A percentile compares a stretch with the other conserved stretches of the same genome.
Evolutionary conservation across 306 rosid genomes (phyloP).

Genomic region (Calophaca sinica): DNA sequence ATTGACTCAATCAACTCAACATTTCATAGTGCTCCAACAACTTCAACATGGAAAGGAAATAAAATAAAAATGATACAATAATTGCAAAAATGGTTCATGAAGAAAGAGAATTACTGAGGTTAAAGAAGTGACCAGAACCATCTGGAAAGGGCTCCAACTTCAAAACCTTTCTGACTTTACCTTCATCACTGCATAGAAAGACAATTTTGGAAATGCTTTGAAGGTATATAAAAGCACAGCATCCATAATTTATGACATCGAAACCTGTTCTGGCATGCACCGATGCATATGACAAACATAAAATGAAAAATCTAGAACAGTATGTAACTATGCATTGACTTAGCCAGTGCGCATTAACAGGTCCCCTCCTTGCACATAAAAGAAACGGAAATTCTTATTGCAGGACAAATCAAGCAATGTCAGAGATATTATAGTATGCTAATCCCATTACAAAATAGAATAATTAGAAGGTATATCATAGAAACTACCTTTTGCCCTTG

Average conservation of each 20-base stretch:
- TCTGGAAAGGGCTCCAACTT: constrained; percentile 95
- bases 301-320: constrained; percentile 6
- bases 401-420: constrained; percentile 33
- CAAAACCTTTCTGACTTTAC: constrained; percentile 84
- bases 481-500: constrained; percentile 74
- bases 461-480: constrained; percentile 13
- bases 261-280: background rate
- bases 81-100: constrained; percentile 42
- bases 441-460: background rate
- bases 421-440: background rate
- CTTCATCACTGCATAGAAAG: constrained; percentile 83
- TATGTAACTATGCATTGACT: background rate
- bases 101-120: constrained; percentile 74
- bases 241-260: constrained; percentile 1
- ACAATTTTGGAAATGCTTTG: constrained; percentile 26
- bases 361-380: background rate
- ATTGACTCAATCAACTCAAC: background rate
- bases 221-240: background rate
- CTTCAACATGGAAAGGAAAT: constrained; percentile 30
- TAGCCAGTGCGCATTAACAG: background rate
- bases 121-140: constrained; percentile 91
- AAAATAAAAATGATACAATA: background rate
- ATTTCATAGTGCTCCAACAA: constrained; percentile 1
- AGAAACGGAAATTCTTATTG: background rate
- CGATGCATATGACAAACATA: background rate